phyloP scores from a whole-genome alignment of 2,329 filamentous ascomycete genomes.

The Claviceps sorghi region DNA sequence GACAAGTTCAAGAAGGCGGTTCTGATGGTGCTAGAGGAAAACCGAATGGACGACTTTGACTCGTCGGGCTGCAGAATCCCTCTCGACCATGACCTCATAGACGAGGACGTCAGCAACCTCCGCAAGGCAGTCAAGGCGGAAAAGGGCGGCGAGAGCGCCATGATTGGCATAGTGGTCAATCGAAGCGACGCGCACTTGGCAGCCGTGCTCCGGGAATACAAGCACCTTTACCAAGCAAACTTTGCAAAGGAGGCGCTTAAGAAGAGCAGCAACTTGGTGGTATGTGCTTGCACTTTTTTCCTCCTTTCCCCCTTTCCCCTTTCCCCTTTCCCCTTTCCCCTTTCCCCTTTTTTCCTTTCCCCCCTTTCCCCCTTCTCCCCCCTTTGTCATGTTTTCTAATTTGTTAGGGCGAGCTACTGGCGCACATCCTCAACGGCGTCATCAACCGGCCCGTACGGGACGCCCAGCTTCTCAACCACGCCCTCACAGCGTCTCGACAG shows the following conservation, averaged over 20 bases:
- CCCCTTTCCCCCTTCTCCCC: neutral
- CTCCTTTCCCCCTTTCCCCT: neutral
- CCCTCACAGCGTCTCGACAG: constrained; percentile 57
- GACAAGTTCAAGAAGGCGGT: constrained; percentile 93
- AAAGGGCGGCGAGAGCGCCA: constrained; percentile 72
- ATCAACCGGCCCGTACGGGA: constrained; percentile 93
- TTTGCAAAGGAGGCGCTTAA: constrained; percentile 77
- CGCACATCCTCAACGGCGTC: constrained; percentile 89
- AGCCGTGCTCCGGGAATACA: constrained; percentile 66
- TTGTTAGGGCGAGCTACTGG: constrained; percentile 72
- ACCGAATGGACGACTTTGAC: constrained; percentile 69
- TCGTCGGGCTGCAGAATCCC: constrained; percentile 42
- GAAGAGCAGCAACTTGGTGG: constrained; percentile 84
- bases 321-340: neutral
- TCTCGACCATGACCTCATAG: constrained; percentile 45
- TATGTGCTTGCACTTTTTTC: constrained; percentile 43
- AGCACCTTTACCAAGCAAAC: constrained; percentile 57
- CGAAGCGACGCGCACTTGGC: constrained; percentile 70
- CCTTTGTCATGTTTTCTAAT: neutral
- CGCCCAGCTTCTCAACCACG: constrained; percentile 79
- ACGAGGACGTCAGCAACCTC: constrained; percentile 59
- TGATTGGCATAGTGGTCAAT: constrained; percentile 71
- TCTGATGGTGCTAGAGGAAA: constrained; percentile 66
- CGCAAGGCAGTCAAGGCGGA: constrained; percentile 53
- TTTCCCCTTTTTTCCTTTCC: constrained; percentile 12